phyloP scores from a whole-genome alignment of 768 basidiomycete genomes.

The Serendipita indica region DNA sequence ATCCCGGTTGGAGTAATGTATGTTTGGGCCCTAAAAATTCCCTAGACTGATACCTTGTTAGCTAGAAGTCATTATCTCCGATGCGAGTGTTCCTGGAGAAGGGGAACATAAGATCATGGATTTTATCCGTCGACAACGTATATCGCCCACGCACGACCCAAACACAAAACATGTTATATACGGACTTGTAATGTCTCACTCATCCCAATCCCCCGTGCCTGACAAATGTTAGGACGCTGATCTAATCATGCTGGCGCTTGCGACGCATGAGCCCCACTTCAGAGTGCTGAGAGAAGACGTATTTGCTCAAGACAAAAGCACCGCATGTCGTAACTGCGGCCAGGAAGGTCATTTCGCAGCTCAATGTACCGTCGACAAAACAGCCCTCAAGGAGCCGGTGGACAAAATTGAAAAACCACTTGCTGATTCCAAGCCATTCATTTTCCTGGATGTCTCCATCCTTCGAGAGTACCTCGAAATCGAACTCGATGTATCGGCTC shows the following conservation, averaged over 20 bases:
- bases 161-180: conserved; percentile 97
- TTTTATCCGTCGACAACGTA: conserved; percentile 80
- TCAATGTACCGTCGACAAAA: conserved; percentile 77
- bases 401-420: conserved; percentile 28
- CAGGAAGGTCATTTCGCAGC: conserved; percentile 91
- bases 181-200: conserved; percentile 51
- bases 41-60: conserved; percentile 19
- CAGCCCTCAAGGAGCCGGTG: conserved; percentile 39
- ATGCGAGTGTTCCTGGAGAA: conserved; percentile 93
- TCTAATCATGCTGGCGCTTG: conserved; percentile 95
- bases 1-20: conserved; percentile 91
- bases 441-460: conserved; percentile 93
- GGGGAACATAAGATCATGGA: conserved; percentile 99
- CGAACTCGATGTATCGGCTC: conserved; percentile 71
- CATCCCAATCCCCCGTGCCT: background rate
- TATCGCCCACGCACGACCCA: conserved; percentile 78
- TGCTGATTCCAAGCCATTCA: conserved; percentile 84
- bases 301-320: conserved; percentile 69
- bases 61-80: conserved; percentile 94
- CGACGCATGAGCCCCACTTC: conserved; percentile 98
- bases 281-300: conserved; percentile 96
- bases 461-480: conserved; percentile 96
- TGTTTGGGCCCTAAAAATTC: conserved; percentile 18
- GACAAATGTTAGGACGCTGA: conserved; percentile 66
- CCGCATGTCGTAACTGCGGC: conserved; percentile 82